Base-by-base conservation (phyloP, 352 stramenopile species). In the Pythium grandisporangium region DNA sequence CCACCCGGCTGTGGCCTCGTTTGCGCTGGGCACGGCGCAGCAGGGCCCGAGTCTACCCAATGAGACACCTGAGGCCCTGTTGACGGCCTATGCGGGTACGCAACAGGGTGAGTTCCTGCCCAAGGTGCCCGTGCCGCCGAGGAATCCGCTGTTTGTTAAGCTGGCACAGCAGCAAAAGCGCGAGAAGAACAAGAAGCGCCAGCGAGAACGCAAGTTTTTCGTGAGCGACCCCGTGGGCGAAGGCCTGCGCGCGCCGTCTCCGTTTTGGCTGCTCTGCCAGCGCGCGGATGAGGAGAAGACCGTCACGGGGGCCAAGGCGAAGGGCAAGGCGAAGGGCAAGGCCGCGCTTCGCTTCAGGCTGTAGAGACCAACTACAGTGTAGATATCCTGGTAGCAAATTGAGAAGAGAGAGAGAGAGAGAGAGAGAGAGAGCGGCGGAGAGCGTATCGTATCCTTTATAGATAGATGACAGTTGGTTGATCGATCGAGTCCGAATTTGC, bases 1-100 rank as follows among this genome's bases (percentile, higher is more conserved):
- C 44, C 69, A 97, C 54, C 87, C 84, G n/a, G 66, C 57, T 29
- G 64, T 97, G 14, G 58, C 75, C 19, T 60, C 45, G 23, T 93
- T 88, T 16, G 66, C 80, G 3, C 37, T 69, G 22, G 74, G 61
- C 23, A 93, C 77, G 27, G 72, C 76, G 5, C 47, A 81, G 42
- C 54, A 88, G 29, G 64, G 48, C 5, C 63, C 76, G 29, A 70
- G 55, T 11, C 55, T 90, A 22, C 76, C 79, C 6, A 86, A 78
- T 30, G 78, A 92, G 51, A 69, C 68, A 41, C 65, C 73, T 1
- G 62, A 65, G 24, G 62, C 66, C 14, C 58, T 92, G 51, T 63
- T 92, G 32, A 61, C 84, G 27, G 63, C 60, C 20, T 92, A 74
- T 50, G 66, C 84, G 32, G 63, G 59, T 19, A 55, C 62, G 29